Conservation (phyloP, 2,329 filamentous ascomycete genomes). For the Periconia sp. region DNA sequence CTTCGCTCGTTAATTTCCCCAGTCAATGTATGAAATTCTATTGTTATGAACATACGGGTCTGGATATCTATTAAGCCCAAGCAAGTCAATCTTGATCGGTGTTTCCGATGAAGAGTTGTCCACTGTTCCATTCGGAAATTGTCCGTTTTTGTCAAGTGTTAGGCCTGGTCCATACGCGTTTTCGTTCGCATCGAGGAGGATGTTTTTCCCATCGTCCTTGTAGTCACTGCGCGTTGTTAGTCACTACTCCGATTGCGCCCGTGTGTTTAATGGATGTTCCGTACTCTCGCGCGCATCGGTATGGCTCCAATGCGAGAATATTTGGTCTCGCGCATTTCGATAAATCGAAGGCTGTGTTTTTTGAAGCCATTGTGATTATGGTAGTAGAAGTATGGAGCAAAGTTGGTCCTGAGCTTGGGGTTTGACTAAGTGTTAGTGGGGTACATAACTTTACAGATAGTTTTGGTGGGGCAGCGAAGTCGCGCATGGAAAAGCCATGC, state of each 20-base stretch:
- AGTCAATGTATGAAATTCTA: background rate
- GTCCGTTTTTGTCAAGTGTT: slow-evolving; percentile 51
- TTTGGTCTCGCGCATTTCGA: slow-evolving; percentile 55
- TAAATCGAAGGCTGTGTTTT: slow-evolving; percentile 48
- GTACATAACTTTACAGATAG: background rate
- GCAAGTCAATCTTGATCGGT: slow-evolving; percentile 69
- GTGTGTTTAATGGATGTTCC: slow-evolving; percentile 24
- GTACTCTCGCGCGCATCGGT: slow-evolving; percentile 58
- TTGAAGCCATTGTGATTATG: slow-evolving; percentile 24
- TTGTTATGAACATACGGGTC: slow-evolving; percentile 63
- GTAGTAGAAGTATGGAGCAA: background rate
- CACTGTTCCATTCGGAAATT: slow-evolving; percentile 47
- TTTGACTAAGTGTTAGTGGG: background rate
- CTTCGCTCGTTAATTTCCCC: slow-evolving; percentile 32
- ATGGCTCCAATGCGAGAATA: slow-evolving; percentile 56
- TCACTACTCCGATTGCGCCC: background rate
- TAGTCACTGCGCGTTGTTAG: slow-evolving; percentile 70
- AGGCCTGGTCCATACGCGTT: slow-evolving; percentile 91
- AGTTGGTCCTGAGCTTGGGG: background rate
- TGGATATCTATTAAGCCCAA: slow-evolving; percentile 89
- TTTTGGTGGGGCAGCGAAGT: slow-evolving; percentile 4
- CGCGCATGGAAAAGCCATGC: no score
- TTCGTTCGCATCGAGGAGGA: slow-evolving; percentile 96
- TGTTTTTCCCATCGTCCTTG: slow-evolving; percentile 95
- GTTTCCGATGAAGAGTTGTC: slow-evolving; percentile 44